These are phyloP conservation scores for Dactylonectria macrodidyma DNA, from an alignment of 2,329 filamentous ascomycete genomes.

Conservation along the genomic window DNA sequence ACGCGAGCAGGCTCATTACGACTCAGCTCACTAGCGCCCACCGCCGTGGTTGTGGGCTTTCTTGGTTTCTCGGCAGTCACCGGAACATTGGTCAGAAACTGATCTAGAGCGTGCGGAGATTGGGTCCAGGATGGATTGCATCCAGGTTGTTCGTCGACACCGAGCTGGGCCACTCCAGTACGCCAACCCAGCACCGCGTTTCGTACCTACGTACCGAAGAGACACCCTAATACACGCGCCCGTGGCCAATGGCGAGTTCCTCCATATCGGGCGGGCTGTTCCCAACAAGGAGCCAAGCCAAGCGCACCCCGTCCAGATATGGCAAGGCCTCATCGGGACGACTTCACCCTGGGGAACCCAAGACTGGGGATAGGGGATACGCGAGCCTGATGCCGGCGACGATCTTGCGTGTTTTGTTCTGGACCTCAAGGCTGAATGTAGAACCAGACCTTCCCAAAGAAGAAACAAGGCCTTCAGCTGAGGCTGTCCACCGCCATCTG, in stretches of 20 bases:
- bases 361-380: constrained; percentile 17
- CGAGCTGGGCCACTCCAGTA: constrained; percentile 19
- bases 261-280: constrained; percentile 5
- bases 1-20: constrained; percentile 41
- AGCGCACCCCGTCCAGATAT: constrained; percentile 17
- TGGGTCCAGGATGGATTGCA: constrained; percentile 6
- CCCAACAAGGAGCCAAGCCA: constrained; percentile 17
- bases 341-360: constrained; percentile 34
- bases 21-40: constrained; percentile 47
- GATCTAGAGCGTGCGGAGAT: constrained; percentile 27
- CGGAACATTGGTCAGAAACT: constrained; percentile 22
- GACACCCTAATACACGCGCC: neutral
- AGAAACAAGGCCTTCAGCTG: constrained; percentile 32
- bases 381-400: constrained; percentile 32
- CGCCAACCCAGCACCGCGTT: neutral
- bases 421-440: constrained; percentile 36
- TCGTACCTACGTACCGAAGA: constrained; percentile 5
- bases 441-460: constrained; percentile 37
- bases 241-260: constrained; percentile 10
- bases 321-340: constrained; percentile 30
- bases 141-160: constrained; percentile 24
- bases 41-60: constrained; percentile 23
- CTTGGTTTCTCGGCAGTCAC: constrained; percentile 32
- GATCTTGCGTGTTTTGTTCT: constrained; percentile 33
- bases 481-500: constrained; percentile 33